Base-by-base conservation (phyloP, 805 yeast species). In the Candida vartiovaarae region DNA sequence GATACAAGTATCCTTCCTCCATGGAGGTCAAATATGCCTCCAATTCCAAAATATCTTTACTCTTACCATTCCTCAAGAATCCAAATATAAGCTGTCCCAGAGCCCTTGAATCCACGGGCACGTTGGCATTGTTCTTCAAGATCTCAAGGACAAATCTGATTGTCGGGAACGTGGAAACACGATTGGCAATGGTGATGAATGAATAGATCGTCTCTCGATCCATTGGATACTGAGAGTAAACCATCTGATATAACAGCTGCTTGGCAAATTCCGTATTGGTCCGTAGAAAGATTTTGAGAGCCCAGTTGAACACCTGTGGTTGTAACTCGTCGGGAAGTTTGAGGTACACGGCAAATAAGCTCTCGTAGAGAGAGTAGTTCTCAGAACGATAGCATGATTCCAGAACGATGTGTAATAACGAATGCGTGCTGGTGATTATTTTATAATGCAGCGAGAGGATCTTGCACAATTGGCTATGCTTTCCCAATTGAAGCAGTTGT, bases 211-310 rank as follows among this genome's bases (percentile, higher is more conserved):
- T 54, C 24, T 44, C 34, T 2, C 47, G 43, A 40, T 53, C 50
- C 41, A 56, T 53, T 9, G 62, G 60, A 40, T 50, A 49, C 25
- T 55, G 50, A 2, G 54, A 47, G 7, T 45, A 44, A 4, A 55
- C 50, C 59, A 58, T 55, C 34, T 58, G 61, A 33, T 54, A 51
- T 1, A 58, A 42, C 1, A 58, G 44, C 27, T 56, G 62, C 41
- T 56, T 55, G 15, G 62, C 56, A 20, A 55, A 42, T 33, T 55
- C 60, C 3, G 57, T 46, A 36, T 55, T 47, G 6, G 48, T 47
- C 37, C 42, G 53, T n/a, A 52, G 35, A 31, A 50, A 49, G 3
- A 52, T 53, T 11, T 45, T 46, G 28, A 57, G 42, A 3, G 59
- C 60, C 36, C 52, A 30, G 35, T 55, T 55, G 47, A 55, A 49